Evolutionary conservation across 805 yeast species (phyloP).

Genomic region (Lipomyces lipofer): DNA sequence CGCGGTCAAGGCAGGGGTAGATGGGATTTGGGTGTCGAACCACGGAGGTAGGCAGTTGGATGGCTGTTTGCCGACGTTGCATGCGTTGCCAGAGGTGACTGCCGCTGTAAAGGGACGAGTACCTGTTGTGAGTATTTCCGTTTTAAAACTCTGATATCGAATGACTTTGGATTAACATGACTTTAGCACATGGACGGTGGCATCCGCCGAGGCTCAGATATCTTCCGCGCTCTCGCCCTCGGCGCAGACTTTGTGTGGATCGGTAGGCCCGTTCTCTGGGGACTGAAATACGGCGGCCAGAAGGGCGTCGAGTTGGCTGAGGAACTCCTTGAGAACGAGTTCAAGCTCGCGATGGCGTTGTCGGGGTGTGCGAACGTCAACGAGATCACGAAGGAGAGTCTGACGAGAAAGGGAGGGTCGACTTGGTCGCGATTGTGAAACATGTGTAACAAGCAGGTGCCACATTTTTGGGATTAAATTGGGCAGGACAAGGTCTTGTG

Average conservation of each 20-base stretch:
- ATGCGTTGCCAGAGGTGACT: slow-evolving; percentile 59
- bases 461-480: neutral
- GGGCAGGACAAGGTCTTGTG: neutral
- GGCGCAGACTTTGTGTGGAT: slow-evolving; percentile 70
- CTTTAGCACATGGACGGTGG: slow-evolving; percentile 66
- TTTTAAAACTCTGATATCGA: neutral
- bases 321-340: slow-evolving; percentile 30
- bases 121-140: slow-evolving; percentile 43
- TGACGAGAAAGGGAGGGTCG: neutral
- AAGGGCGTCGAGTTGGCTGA: slow-evolving; percentile 52
- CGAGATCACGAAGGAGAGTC: slow-evolving; percentile 16
- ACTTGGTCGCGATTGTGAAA: slow-evolving; percentile 4
- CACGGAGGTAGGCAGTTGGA: slow-evolving; percentile 79
- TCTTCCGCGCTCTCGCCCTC: slow-evolving; percentile 64
- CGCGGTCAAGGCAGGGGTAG: slow-evolving; percentile 59
- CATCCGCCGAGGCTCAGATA: slow-evolving; percentile 64
- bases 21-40: slow-evolving; percentile 67
- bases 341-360: slow-evolving; percentile 32
- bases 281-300: slow-evolving; percentile 67
- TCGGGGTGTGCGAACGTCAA: slow-evolving; percentile 13
- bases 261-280: slow-evolving; percentile 67
- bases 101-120: slow-evolving; percentile 45
- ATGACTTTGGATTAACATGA: no score
- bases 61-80: slow-evolving; percentile 61
- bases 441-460: neutral